A percentile compares a stretch with the other conserved stretches of the same genome.
These are phyloP conservation scores for Aureobasidium musti DNA, from an alignment of 2,329 filamentous ascomycete species.

Conservation along the genomic window DNA sequence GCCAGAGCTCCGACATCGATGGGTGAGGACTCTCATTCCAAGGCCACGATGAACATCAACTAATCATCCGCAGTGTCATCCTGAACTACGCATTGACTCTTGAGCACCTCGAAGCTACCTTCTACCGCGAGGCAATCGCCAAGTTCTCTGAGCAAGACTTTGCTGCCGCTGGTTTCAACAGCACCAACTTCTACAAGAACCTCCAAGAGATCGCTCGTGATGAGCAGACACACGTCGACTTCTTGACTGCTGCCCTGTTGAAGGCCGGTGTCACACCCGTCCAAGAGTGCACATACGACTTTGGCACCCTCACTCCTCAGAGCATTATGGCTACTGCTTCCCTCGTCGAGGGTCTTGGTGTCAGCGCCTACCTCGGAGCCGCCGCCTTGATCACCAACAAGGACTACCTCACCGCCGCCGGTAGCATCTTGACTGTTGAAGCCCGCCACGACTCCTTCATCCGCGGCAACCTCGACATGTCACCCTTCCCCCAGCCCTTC, in stretches of 20 bases:
- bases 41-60: not conserved
- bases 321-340: slow-evolving; percentile 54
- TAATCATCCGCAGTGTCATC: slow-evolving; percentile 32
- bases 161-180: slow-evolving; percentile 52
- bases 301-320: slow-evolving; percentile 50
- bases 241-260: slow-evolving; percentile 53
- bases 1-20: slow-evolving; percentile 29
- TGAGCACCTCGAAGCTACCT: slow-evolving; percentile 58
- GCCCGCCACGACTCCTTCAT: slow-evolving; percentile 65
- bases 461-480: slow-evolving; percentile 47
- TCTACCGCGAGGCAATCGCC: slow-evolving; percentile 62
- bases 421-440: slow-evolving; percentile 65
- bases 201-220: slow-evolving; percentile 59
- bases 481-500: slow-evolving; percentile 61
- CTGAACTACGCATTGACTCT: slow-evolving; percentile 51
- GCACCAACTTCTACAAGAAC: slow-evolving; percentile 58
- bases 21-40: slow-evolving; percentile 2
- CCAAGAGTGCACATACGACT: slow-evolving; percentile 58
- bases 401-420: slow-evolving; percentile 62
- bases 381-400: slow-evolving; percentile 60
- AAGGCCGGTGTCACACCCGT: slow-evolving; percentile 56
- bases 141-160: slow-evolving; percentile 61
- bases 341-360: slow-evolving; percentile 60
- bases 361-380: slow-evolving; percentile 63
- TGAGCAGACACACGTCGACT: slow-evolving; percentile 60